Base-by-base conservation (phyloP, 352 stramenopile genomes). In the Phytophthora constricta region DNA sequence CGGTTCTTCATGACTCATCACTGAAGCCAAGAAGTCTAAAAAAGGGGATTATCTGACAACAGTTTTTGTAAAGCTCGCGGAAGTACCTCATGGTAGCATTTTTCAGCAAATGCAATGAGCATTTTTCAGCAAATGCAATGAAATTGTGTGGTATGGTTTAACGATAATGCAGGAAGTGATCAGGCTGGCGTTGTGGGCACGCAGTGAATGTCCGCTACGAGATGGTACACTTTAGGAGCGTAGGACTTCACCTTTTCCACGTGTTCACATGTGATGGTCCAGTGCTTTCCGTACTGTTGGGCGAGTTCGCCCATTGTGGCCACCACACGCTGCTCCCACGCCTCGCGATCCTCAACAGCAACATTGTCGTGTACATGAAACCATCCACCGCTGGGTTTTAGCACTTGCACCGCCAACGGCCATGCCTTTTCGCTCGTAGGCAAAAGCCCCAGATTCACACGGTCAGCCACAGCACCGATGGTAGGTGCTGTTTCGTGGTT, bases 341-440 rank as follows among this genome's bases (percentile, higher is more conserved):
- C 58, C 37, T 95, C 70, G 25, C 79, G 76, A 64, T 99, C 90
- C 43, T 90, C 71, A 13, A 91, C 80, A 5, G 86, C 80, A 26
- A 98, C 95, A 62, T 99, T 99, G 48, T 95, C 96, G 70, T 99
- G 97, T 37, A 99, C 82, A 69, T 99, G 97, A 37, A 99, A 75
- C 95, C 92, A 98, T 7, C 95, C 96, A 39, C 96, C 96, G 3
- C 62, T 62, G 2, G 72, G 65, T 51, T 97, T 97, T 22, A 99
- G 70, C 42, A 97, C 95, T 61, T 94, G 73, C n/a, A 98, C 84
- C 8, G 94, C 96, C 19, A 97, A 80, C 33, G 80, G 78, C 95
- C 96, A 99, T 26, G 93, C 95, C 65, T 97, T 97, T 78, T 98
- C 90, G 43, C 91, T 97, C 45, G 92, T 98, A 0, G 97, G 97